A percentile compares a stretch with the other conserved stretches of the same genome.
These are phyloP conservation scores for Coemansia sp. DNA, from an alignment of 192 early-diverging fungal genomes.

Conservation along the genomic window DNA sequence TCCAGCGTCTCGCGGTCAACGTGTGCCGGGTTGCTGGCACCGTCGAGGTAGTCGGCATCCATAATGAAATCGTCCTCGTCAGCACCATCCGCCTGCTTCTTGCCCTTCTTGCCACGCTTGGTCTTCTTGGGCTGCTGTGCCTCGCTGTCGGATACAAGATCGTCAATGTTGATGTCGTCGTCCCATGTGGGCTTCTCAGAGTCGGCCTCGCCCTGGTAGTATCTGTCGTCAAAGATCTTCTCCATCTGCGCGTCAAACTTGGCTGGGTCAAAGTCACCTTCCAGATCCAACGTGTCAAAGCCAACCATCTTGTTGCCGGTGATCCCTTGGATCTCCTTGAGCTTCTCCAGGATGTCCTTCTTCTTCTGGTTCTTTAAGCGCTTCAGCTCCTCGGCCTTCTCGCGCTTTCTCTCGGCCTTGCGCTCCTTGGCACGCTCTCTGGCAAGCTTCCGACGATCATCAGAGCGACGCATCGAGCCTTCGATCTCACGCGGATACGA, in stretches of 20 bases:
- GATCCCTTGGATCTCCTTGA: conserved; percentile 84
- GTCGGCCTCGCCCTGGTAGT: conserved; percentile 29
- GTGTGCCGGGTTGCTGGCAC: conserved; percentile 35
- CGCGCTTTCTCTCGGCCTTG: conserved; percentile 67
- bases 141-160: conserved; percentile 54
- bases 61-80: conserved; percentile 80
- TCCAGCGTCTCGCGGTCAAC: conserved; percentile 9
- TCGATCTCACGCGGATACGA: conserved; percentile 81
- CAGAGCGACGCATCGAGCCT: conserved; percentile 77
- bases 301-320: conserved; percentile 67
- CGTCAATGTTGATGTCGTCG: conserved; percentile 77
- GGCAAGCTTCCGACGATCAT: conserved; percentile 72
- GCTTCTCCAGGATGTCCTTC: conserved; percentile 74
- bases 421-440: conserved; percentile 67
- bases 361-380: conserved; percentile 90
- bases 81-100: conserved; percentile 10
- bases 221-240: conserved; percentile 55
- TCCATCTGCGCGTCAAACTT: conserved; percentile 86
- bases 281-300: conserved; percentile 77
- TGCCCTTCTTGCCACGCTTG: conserved; percentile 30
- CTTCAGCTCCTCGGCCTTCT: conserved; percentile 82
- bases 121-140: conserved; percentile 30
- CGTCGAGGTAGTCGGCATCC: conserved; percentile 88
- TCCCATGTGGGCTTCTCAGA: conserved; percentile 82
- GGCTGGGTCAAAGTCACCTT: conserved; percentile 88